A percentile compares a stretch with the other conserved stretches of the same genome.
phyloP scores from a whole-genome alignment of 2,329 filamentous ascomycete species.

The Gremmenia infestans region DNA sequence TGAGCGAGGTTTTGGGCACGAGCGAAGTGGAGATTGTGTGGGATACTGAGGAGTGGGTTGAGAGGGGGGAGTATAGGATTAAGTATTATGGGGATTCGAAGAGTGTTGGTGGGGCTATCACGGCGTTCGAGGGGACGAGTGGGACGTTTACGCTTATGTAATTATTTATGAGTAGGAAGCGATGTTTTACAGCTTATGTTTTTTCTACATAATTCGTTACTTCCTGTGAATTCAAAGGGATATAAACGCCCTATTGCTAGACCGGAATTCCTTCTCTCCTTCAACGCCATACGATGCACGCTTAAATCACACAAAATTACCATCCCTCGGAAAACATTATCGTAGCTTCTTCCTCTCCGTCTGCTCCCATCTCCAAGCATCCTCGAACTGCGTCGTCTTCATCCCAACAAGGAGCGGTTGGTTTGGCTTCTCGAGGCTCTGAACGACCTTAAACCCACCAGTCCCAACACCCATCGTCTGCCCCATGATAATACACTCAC shows the following conservation, averaged over 20 bases:
- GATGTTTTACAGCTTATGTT: not conserved
- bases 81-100: slow-evolving; percentile 84
- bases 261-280: not conserved
- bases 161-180: not conserved
- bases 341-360: slow-evolving; percentile 25
- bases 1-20: slow-evolving; percentile 61
- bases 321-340: not conserved
- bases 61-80: slow-evolving; percentile 67
- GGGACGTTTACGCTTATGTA: slow-evolving; percentile 40
- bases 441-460: slow-evolving; percentile 84
- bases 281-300: not conserved
- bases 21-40: slow-evolving; percentile 77
- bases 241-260: not conserved
- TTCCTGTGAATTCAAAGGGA: not conserved
- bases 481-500: slow-evolving; percentile 97
- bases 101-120: slow-evolving; percentile 55
- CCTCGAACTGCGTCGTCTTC: slow-evolving; percentile 64
- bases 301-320: not conserved
- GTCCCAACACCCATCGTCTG: slow-evolving; percentile 91
- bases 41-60: slow-evolving; percentile 63
- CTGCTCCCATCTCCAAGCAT: slow-evolving; percentile 47
- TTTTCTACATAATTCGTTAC: not conserved
- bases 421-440: slow-evolving; percentile 57
- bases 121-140: slow-evolving; percentile 64
- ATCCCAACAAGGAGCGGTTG: slow-evolving; percentile 36